phyloP scores from a whole-genome alignment of 1,284 basidiomycete species.

The Trichosporon ovoides region DNA sequence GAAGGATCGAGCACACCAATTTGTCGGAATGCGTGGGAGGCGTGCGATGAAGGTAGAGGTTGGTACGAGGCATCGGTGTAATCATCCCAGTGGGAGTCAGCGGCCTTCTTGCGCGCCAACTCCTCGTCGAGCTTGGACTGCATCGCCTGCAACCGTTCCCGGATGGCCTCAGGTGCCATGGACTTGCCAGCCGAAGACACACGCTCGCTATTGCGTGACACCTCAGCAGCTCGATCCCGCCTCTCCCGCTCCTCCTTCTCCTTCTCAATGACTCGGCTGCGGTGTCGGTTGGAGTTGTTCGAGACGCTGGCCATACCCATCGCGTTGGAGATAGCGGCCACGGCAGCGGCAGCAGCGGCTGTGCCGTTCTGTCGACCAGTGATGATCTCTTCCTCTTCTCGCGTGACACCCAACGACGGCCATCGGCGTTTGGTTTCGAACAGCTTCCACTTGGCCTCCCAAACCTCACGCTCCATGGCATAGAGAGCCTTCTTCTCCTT shows the following conservation, averaged over 20 bases:
- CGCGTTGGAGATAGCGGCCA: constrained; percentile 21
- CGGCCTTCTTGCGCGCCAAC: constrained; percentile 58
- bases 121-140: constrained; percentile 64
- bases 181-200: constrained; percentile 28
- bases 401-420: constrained; percentile 61
- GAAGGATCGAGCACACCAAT: constrained; percentile 40
- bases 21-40: constrained; percentile 47
- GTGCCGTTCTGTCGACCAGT: constrained; percentile 53
- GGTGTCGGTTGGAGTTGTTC: constrained; percentile 30
- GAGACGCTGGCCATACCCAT: constrained; percentile 7
- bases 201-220: constrained; percentile 24
- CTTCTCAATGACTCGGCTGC: constrained; percentile 29
- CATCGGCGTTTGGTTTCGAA: constrained; percentile 75
- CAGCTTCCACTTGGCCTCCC: constrained; percentile 70
- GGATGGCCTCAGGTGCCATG: constrained; percentile 40
- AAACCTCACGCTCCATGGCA: constrained; percentile 61
- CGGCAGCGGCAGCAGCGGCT: constrained; percentile 53
- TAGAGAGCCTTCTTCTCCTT: constrained; percentile 63
- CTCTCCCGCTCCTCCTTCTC: constrained; percentile 42
- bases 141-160: constrained; percentile 61
- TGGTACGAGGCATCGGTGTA: constrained; percentile 70
- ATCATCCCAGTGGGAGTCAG: constrained; percentile 79
- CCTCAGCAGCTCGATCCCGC: constrained; percentile 36
- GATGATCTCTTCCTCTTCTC: constrained; percentile 68
- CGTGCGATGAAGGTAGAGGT: constrained; percentile 54